A percentile compares a stretch with the other conserved stretches of the same genome.
phyloP scores from a whole-genome alignment of 148 eudicot species.

The Talinum fruticosum region DNA sequence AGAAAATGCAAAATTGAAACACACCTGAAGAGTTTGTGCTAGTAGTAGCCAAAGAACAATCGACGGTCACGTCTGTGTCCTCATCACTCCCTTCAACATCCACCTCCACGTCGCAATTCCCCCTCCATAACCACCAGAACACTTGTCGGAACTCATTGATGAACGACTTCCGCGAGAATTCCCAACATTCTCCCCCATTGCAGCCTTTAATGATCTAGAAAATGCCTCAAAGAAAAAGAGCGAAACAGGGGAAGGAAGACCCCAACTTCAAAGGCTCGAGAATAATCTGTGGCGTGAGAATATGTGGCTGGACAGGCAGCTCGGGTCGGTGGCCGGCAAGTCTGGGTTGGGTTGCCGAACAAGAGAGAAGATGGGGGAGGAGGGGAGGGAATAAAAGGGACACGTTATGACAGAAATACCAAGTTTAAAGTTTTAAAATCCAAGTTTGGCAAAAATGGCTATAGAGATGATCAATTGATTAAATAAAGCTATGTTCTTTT shows the following conservation, averaged over 20 bases:
- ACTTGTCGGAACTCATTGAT: not conserved
- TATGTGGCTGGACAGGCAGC: not conserved
- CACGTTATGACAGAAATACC: not conserved
- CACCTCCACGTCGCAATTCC: not conserved
- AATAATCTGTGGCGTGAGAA: not conserved
- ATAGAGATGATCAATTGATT: too few relatives aligned
- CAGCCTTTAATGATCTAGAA: not conserved
- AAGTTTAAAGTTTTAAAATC: too few relatives aligned
- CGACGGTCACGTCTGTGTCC: not conserved
- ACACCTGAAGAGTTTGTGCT: conserved; percentile 19
- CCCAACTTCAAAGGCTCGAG: not conserved
- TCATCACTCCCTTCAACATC: not conserved
- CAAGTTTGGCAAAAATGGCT: too few relatives aligned
- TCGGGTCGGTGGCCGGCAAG: conserved; percentile 3
- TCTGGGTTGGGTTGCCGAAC: not conserved
- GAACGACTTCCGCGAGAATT: too few relatives aligned
- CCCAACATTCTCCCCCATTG: not conserved
- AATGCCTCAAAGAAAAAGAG: not conserved
- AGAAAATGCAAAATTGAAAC: not conserved
- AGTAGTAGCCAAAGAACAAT: not conserved
- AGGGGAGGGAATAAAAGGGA: not conserved
- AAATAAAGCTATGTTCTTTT: not conserved
- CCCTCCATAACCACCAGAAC: not conserved
- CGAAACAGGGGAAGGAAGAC: not conserved
- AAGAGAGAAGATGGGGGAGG: not conserved